Evolutionary conservation across 1,139 yeast genomes (phyloP).

Genomic region (Geotrichum cucujoidarum): DNA sequence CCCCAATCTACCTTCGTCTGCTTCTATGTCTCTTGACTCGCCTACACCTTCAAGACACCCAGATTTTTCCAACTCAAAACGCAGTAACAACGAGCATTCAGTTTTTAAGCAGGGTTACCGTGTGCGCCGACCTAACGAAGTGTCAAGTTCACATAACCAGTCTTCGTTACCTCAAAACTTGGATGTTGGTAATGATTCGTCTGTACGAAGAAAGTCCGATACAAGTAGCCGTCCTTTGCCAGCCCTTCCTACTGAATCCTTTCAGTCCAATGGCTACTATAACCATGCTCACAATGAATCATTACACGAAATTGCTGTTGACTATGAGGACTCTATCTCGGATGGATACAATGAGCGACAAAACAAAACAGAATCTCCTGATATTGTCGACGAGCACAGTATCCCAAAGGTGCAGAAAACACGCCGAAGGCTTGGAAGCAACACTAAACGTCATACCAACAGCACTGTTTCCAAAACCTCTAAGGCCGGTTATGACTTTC

Average conservation of each 20-base stretch:
- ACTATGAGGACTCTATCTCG: too few relatives aligned
- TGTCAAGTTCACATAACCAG: too few relatives aligned
- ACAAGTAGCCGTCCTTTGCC: slow-evolving; percentile 6
- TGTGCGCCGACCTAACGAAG: too few relatives aligned
- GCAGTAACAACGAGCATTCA: background rate
- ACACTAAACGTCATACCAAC: background rate
- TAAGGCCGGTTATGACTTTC: background rate
- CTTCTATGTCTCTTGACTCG: slow-evolving; percentile 9
- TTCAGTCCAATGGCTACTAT: slow-evolving; percentile 1
- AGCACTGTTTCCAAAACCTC: background rate
- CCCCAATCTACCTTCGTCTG: slow-evolving; percentile 11
- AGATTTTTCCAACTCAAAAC: background rate
- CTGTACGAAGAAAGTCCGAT: background rate
- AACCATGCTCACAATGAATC: slow-evolving; percentile 3
- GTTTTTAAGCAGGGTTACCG: too few relatives aligned
- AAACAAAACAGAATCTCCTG: slow-evolving; percentile 3
- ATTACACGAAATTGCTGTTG: slow-evolving; percentile 8
- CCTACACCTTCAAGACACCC: slow-evolving; percentile 11
- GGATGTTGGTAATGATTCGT: too few relatives aligned
- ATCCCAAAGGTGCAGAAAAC: background rate
- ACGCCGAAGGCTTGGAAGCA: background rate
- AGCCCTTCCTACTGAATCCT: background rate
- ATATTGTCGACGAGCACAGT: slow-evolving; percentile 1
- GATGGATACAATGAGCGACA: background rate
- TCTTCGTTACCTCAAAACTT: too few relatives aligned